Percentiles rank a stretch among this genome's conserved stretches.
Conservation (phyloP, 441 rosid species). For the Gossypium schwendimanii region DNA sequence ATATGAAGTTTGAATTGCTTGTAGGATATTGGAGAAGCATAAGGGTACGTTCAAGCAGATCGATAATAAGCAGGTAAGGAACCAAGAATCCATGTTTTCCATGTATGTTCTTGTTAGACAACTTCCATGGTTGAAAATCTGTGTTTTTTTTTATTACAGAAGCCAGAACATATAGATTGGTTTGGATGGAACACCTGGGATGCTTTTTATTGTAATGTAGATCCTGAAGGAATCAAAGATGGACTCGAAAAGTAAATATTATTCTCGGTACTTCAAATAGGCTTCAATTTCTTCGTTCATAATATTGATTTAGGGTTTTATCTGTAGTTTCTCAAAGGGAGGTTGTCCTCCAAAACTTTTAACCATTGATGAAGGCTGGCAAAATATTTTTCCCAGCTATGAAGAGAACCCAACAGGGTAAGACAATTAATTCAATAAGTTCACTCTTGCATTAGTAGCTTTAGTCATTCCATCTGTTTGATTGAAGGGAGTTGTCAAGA, state of each 20-base stretch:
- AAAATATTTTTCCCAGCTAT: slow-evolving; percentile 38
- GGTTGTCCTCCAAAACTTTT: slow-evolving; percentile 51
- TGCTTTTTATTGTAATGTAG: slow-evolving; percentile 52
- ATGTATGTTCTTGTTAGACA: not conserved
- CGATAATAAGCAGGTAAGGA: slow-evolving; percentile 44
- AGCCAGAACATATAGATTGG: slow-evolving; percentile 62
- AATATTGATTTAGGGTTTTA: not conserved
- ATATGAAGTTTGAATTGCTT: not conserved
- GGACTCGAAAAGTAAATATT: slow-evolving; percentile 50
- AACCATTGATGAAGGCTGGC: slow-evolving; percentile 77
- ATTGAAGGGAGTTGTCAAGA: slow-evolving; percentile 45
- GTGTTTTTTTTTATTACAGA: slow-evolving; percentile 17
- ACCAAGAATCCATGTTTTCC: not conserved
- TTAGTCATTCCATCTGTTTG: not conserved
- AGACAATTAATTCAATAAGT: slow-evolving; percentile 11
- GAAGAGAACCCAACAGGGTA: slow-evolving; percentile 33
- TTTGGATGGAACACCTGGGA: slow-evolving; percentile 90
- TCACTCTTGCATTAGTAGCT: not conserved
- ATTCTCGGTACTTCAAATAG: not conserved
- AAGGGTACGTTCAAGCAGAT: slow-evolving; percentile 53
- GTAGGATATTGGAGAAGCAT: slow-evolving; percentile 50
- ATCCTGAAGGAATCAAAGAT: slow-evolving; percentile 50
- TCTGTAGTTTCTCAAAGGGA: slow-evolving; percentile 43
- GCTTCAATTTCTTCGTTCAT: not conserved
- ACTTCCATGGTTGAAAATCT: not conserved